Conservation (phyloP, 2,329 filamentous ascomycete genomes). For the Shiraia sp. region DNA sequence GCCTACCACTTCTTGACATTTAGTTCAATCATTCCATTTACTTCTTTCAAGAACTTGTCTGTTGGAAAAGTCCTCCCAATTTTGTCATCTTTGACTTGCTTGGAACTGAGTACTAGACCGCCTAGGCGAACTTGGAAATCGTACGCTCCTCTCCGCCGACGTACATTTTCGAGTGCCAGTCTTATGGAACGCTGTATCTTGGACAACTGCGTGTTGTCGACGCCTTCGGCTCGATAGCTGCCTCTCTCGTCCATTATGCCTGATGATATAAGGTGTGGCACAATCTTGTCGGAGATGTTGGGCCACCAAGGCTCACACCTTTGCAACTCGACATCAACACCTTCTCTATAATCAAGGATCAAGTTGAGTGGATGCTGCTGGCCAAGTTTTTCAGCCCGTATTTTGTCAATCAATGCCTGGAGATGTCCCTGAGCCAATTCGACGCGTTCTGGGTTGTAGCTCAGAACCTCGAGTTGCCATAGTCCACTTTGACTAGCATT, state of each 20-base stretch:
- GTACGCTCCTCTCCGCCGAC: constrained; percentile 28
- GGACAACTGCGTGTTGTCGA: constrained; percentile 14
- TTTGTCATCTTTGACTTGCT: constrained; percentile 8
- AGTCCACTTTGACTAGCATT: constrained; percentile 4
- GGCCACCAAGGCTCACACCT: constrained; percentile 34
- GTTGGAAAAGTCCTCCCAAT: constrained; percentile 19
- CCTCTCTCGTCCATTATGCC: constrained; percentile 24
- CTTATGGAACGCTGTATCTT: constrained; percentile 23
- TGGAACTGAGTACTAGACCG: constrained; percentile 24
- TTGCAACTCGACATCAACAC: constrained; percentile 20
- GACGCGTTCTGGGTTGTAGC: constrained; percentile 14
- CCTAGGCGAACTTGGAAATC: constrained; percentile 35
- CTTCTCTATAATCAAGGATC: constrained; percentile 33
- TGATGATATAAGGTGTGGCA: constrained; percentile 23
- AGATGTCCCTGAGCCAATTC: constrained; percentile 25
- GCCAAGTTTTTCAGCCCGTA: constrained; percentile 14
- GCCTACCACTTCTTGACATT: constrained; percentile 30
- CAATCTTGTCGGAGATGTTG: constrained; percentile 12
- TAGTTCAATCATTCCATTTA: constrained; percentile 14
- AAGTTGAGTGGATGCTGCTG: constrained; percentile 18
- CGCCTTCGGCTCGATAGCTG: constrained; percentile 20
- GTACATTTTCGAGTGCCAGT: constrained; percentile 23
- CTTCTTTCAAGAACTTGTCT: constrained; percentile 15
- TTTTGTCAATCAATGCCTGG: constrained; percentile 24
- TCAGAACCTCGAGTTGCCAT: constrained; percentile 28